Conservation (phyloP, 1,139 yeast genomes). For the Yamadazyma kanchanaburiensis region DNA sequence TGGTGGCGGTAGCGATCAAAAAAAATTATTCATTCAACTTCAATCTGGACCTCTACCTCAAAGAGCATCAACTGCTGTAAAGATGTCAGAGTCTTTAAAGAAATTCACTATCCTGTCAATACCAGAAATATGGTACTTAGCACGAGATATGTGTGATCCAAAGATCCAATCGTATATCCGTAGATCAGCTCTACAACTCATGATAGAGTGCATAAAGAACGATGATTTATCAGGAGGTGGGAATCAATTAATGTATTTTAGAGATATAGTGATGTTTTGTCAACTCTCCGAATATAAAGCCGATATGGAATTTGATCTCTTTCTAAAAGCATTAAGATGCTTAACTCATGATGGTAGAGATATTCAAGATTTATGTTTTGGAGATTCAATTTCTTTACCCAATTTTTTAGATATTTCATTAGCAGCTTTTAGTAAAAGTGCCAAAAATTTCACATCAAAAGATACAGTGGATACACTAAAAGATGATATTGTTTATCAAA, state of each 20-base stretch:
- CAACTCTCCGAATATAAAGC: slow-evolving; percentile 16
- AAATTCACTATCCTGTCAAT: slow-evolving; percentile 56
- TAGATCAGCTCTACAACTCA: slow-evolving; percentile 49
- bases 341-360: slow-evolving; percentile 64
- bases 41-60: slow-evolving; percentile 36
- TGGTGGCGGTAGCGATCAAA: slow-evolving; percentile 58
- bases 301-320: slow-evolving; percentile 55
- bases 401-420: slow-evolving; percentile 16
- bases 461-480: slow-evolving; percentile 4
- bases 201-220: slow-evolving; percentile 53
- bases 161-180: slow-evolving; percentile 43
- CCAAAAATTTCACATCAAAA: slow-evolving; percentile 8
- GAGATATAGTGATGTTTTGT: slow-evolving; percentile 54
- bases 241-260: slow-evolving; percentile 53
- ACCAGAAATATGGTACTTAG: slow-evolving; percentile 76
- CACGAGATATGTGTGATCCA: slow-evolving; percentile 51
- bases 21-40: slow-evolving; percentile 38
- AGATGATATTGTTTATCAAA: slow-evolving; percentile 12
- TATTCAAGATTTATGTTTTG: slow-evolving; percentile 54
- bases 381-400: slow-evolving; percentile 43
- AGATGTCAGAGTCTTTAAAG: slow-evolving; percentile 48
- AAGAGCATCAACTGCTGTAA: slow-evolving; percentile 50
- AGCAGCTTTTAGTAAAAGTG: slow-evolving; percentile 10
- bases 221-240: slow-evolving; percentile 46
- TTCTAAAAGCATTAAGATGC: slow-evolving; percentile 47